Percentiles rank a stretch among this genome's conserved stretches.
These are phyloP conservation scores for Calonectria ilicicola DNA, from an alignment of 2,329 filamentous ascomycete species.

Conservation along the genomic window DNA sequence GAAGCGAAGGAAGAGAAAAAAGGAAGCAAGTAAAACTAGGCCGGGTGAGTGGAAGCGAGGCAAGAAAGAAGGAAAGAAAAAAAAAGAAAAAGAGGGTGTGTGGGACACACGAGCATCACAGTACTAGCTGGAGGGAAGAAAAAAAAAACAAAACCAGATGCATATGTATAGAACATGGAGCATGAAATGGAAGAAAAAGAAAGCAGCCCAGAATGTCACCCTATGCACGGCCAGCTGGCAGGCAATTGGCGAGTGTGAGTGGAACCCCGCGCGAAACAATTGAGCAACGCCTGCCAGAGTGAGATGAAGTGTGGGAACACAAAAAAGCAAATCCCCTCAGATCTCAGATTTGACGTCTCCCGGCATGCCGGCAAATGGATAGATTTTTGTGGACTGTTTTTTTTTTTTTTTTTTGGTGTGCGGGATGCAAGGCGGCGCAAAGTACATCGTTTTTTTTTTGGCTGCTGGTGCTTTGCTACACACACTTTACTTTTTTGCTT, in stretches of 20 bases:
- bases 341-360: constrained; percentile 5
- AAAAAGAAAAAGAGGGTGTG: background rate
- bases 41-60: background rate
- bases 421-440: no score
- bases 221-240: constrained; percentile 4
- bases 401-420: no score
- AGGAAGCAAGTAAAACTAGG: background rate
- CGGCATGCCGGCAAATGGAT: constrained; percentile 4
- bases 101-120: background rate
- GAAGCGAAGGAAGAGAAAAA: background rate
- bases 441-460: no score
- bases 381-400: background rate
- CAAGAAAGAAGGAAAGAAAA: background rate
- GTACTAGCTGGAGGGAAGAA: no score
- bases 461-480: no score
- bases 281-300: background rate
- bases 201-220: constrained; percentile 6
- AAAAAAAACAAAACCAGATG: background rate
- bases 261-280: constrained; percentile 6
- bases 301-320: background rate
- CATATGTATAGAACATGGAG: constrained; percentile 14
- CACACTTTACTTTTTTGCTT: no score
- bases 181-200: constrained; percentile 10
- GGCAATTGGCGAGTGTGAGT: constrained; percentile 4
- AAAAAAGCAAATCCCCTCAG: constrained; percentile 2